Base-by-base conservation (phyloP, 2,329 filamentous ascomycete species). In the Curvularia sp. region DNA sequence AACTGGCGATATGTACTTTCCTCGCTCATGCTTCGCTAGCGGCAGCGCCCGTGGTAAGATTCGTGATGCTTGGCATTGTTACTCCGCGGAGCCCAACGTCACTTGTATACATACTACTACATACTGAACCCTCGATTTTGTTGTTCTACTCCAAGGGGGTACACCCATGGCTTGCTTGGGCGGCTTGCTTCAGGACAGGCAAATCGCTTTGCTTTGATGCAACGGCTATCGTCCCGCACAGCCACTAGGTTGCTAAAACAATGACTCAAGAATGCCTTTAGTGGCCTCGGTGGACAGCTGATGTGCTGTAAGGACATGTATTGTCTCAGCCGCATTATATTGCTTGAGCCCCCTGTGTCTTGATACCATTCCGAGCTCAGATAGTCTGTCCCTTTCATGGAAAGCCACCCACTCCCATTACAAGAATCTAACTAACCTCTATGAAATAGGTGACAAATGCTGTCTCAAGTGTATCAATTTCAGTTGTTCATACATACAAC, bases 1-100 rank as follows among this genome's bases (percentile, higher is more conserved):
- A 34, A 46, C 23, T 36, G 28, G 34, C 19, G 32, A 42, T 19
- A 58, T 55, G 55, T 49, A 55, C 45, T 52, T 55, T 46, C 38
- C 27, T 42, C 41, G 51, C 53, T 53, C 41, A 49, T 50, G 55
- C 51, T 34, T 27, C 46, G 46, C 32, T 58, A 58, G 55, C 55
- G 55, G 55, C 46, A 46, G 30, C 55, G 46, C 55, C 55, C 49
- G 39, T 50, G 55, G 55, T 54, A 55, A 46, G 46, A 55, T 58
- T 58, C 51, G 55, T 55, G 55, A 58, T 58, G 38, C 55, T 58
- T 58, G 55, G 51, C 46, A 36, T 28, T 1, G 15, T 25, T 21
- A 30, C 39, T 58, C 51, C 55, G 55, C 55, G 55, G 55, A 58
- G 46, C 39, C 34, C 46, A 48, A 58, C 55, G 45, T 55, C 55